phyloP scores from a whole-genome alignment of 164 flowering plant species.

The Nymphaea colorata region DNA sequence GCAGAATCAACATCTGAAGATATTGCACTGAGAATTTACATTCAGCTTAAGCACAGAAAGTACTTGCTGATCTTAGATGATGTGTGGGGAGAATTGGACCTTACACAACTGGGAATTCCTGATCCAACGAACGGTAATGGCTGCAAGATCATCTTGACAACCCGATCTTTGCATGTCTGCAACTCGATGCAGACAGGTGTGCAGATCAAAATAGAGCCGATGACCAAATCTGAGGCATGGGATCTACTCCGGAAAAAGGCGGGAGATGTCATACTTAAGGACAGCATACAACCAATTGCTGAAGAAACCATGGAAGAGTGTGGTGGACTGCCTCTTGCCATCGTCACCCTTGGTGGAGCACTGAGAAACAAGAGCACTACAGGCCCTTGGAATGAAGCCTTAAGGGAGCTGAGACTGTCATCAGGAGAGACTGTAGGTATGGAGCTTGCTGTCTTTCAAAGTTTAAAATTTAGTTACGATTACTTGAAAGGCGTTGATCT shows the following conservation, averaged over 20 bases:
- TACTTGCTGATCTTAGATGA: slow-evolving; percentile 3
- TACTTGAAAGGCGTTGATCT: background rate
- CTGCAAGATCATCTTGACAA: slow-evolving; percentile 4
- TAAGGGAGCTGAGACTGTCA: background rate
- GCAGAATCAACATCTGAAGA: background rate
- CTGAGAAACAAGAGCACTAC: background rate
- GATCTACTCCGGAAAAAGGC: background rate
- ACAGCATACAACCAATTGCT: background rate
- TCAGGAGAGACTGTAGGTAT: slow-evolving; percentile 3
- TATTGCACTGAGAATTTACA: background rate
- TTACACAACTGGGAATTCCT: background rate
- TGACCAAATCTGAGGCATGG: background rate
- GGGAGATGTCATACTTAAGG: background rate
- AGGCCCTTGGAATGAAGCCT: slow-evolving; percentile 6
- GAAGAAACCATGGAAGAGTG: background rate
- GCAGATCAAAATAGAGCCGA: background rate
- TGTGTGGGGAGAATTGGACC: background rate
- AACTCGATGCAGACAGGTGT: background rate
- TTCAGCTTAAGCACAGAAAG: background rate
- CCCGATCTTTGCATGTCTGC: background rate
- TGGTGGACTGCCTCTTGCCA: slow-evolving; percentile 7
- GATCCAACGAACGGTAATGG: background rate
- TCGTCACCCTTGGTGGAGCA: slow-evolving; percentile 1
- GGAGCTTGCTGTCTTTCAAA: slow-evolving; percentile 1
- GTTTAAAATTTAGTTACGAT: slow-evolving; percentile 11